Evolutionary conservation across 441 rosid genomes (phyloP).

Genomic region (Mallotus repandus): DNA sequence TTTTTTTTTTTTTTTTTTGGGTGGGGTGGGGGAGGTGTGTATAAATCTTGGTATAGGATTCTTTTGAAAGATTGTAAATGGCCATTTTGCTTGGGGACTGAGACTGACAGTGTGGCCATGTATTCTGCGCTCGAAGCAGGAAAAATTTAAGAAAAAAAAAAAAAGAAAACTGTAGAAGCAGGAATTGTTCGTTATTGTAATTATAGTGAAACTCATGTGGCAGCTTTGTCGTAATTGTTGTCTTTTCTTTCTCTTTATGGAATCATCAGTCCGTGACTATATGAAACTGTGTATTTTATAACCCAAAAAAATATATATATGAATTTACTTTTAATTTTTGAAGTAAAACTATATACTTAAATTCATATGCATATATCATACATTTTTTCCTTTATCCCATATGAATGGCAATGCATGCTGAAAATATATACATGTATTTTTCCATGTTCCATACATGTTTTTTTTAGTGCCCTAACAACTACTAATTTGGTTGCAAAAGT

Average conservation of each 20-base stretch:
- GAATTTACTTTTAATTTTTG: conserved; percentile 8
- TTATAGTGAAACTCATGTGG: conserved; percentile 35
- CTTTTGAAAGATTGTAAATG: conserved; percentile 12
- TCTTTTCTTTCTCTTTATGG: conserved; percentile 29
- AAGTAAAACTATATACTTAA: no score
- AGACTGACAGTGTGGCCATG: conserved; percentile 18
- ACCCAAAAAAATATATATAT: no score
- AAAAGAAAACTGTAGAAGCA: conserved; percentile 4
- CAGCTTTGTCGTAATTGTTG: conserved; percentile 38
- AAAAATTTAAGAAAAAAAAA: not conserved
- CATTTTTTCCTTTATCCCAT: no score
- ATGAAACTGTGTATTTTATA: not conserved
- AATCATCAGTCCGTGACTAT: conserved; percentile 39
- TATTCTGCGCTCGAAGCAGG: conserved; percentile 9
- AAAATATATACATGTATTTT: no score
- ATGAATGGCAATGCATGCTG: no score
- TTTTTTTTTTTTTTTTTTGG: not conserved
- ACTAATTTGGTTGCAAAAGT: no score
- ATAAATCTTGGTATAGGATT: not conserved
- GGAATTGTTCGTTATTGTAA: conserved; percentile 30
- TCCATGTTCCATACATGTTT: no score
- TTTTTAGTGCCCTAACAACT: no score
- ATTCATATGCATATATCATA: no score
- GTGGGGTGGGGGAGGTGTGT: not conserved
- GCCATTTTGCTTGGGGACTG: conserved; percentile 4